These are phyloP conservation scores for Graphilbum ipis-grandicollis DNA, from an alignment of 2,329 filamentous ascomycete genomes.

Conservation along the genomic window DNA sequence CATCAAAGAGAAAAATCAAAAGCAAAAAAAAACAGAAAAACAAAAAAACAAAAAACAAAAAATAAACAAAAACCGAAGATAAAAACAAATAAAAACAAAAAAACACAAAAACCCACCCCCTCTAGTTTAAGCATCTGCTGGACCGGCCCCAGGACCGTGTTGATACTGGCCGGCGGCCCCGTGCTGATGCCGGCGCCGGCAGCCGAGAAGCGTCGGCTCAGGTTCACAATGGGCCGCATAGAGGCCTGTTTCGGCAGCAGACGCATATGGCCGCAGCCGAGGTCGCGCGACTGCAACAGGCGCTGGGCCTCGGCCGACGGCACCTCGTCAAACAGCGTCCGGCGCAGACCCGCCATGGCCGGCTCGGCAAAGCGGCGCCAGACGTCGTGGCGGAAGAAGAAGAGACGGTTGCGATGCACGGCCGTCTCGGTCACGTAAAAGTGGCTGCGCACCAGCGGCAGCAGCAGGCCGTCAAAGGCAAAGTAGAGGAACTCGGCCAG, in stretches of 20 bases:
- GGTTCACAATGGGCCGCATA: constrained; percentile 74
- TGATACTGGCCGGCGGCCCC: constrained; percentile 44
- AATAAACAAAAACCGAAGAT: too few species aligned
- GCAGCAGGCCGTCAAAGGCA: constrained; percentile 76
- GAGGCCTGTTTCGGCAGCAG: constrained; percentile 65
- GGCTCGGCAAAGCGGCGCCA: constrained; percentile 68
- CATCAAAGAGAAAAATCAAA: too few species aligned
- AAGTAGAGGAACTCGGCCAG: constrained; percentile 82
- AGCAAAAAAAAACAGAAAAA: too few species aligned
- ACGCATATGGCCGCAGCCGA: constrained; percentile 66
- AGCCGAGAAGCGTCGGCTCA: constrained; percentile 40
- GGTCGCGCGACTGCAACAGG: constrained; percentile 40
- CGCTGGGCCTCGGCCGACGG: constrained; percentile 34
- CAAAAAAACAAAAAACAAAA: too few species aligned
- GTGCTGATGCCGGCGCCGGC: constrained; percentile 19
- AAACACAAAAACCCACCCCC: constrained; percentile 30
- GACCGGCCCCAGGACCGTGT: constrained; percentile 45
- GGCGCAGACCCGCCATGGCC: constrained; percentile 48
- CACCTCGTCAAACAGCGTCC: constrained; percentile 64
- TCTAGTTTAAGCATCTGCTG: constrained; percentile 67
- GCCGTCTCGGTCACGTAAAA: constrained; percentile 94
- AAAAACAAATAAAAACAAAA: too few species aligned
- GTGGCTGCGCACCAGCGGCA: constrained; percentile 70
- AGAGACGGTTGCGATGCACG: constrained; percentile 60
- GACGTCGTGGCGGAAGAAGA: constrained; percentile 88